Conservation (phyloP, 768 basidiomycete genomes). For the Rickenella mellea region DNA sequence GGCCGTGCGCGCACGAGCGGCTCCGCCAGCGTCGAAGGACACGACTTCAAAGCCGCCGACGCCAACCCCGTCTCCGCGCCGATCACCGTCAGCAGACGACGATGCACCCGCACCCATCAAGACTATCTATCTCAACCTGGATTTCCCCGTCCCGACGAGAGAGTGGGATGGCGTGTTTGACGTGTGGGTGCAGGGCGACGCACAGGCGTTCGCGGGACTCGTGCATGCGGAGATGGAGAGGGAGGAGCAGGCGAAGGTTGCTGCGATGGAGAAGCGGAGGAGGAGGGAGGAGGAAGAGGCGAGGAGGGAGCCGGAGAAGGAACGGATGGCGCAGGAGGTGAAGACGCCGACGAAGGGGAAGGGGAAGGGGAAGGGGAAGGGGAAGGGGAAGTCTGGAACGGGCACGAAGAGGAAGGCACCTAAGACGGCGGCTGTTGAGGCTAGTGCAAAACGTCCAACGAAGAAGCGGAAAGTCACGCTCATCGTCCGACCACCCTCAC, state of each 20-base stretch:
- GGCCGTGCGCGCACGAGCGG: conserved; percentile 50
- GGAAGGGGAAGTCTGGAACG: neutral
- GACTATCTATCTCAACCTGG: conserved; percentile 76
- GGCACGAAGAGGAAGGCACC: neutral
- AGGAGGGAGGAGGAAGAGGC: conserved; percentile 39
- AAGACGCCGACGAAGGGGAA: neutral
- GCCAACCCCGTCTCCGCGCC: conserved; percentile 40
- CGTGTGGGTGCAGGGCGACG: conserved; percentile 82
- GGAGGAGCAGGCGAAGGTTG: conserved; percentile 44
- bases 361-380: neutral
- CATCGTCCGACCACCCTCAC: too few species aligned
- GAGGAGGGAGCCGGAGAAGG: neutral
- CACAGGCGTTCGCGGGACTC: conserved; percentile 64
- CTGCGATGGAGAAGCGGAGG: conserved; percentile 44
- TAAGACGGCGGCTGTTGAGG: too few species aligned
- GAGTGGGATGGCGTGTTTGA: conserved; percentile 92
- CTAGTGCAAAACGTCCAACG: too few species aligned
- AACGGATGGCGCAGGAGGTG: conserved; percentile 1
- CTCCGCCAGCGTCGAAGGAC: conserved; percentile 20
- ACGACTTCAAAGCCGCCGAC: conserved; percentile 23
- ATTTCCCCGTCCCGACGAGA: conserved; percentile 74
- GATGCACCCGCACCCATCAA: conserved; percentile 29
- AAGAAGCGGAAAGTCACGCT: too few species aligned
- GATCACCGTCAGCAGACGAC: conserved; percentile 27
- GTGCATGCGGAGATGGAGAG: conserved; percentile 50